phyloP scores from a whole-genome alignment of 1,139 yeast genomes.

The Yamadazyma membranifaciens region DNA sequence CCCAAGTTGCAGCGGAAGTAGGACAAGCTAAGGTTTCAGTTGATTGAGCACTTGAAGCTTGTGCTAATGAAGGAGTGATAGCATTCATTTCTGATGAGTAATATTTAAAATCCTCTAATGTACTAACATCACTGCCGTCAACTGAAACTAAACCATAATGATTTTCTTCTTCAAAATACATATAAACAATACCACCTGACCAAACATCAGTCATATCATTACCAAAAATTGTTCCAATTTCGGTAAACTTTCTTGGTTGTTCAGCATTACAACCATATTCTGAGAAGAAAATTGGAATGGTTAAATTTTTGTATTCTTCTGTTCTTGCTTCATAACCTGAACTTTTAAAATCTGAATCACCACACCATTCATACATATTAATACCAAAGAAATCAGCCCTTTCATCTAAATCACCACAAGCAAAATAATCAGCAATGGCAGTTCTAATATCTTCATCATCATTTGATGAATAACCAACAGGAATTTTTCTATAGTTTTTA shows the following conservation, averaged over 20 bases:
- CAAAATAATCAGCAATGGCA: conserved; percentile 75
- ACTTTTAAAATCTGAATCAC: conserved; percentile 54
- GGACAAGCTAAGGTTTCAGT: conserved; percentile 50
- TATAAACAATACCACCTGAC: conserved; percentile 91
- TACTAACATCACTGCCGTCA: conserved; percentile 34
- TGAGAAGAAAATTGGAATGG: conserved; percentile 84
- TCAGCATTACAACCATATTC: conserved; percentile 86
- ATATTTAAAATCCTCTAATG: conserved; percentile 47
- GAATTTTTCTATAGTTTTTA: conserved; percentile 67
- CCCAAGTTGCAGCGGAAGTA: conserved; percentile 47
- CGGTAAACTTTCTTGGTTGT: conserved; percentile 68
- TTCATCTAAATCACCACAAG: conserved; percentile 68
- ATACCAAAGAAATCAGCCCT: conserved; percentile 90
- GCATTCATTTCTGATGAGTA: conserved; percentile 58
- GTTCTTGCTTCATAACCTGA: conserved; percentile 82
- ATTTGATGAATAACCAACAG: conserved; percentile 88
- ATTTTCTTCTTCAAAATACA: conserved; percentile 83
- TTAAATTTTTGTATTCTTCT: conserved; percentile 61
- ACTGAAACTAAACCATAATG: conserved; percentile 75
- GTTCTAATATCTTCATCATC: conserved; percentile 74
- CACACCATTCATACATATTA: conserved; percentile 98
- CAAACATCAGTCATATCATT: conserved; percentile 72
- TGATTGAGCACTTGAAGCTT: conserved; percentile 23
- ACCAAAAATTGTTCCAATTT: conserved; percentile 61
- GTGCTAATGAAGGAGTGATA: conserved; percentile 44